Base-by-base conservation (phyloP, 352 stramenopile species). In the Phytophthora syringae region DNA sequence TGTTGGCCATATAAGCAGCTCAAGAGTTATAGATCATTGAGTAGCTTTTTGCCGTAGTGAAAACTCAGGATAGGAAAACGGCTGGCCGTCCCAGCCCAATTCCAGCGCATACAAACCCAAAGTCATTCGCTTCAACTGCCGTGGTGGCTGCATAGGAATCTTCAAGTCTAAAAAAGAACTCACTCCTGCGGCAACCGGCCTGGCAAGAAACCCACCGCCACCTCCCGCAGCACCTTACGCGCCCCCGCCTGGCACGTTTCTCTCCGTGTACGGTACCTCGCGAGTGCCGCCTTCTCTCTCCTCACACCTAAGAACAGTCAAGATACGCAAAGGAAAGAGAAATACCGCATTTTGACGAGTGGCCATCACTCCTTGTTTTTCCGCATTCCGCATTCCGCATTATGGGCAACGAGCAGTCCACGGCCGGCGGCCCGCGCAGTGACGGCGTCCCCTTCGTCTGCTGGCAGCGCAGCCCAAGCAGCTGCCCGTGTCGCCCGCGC, bases 371-470 rank as follows among this genome's bases (percentile, higher is more conserved):
- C 66, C 43, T 67, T 3, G 25, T n/a, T 20, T 28, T 57, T 64
- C 52, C 24, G 25, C 60, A 56, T 52, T 64, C 27, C 20, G 37
- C 55, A 54, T 24, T 48, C 18, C 25, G 20, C 39, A 34, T n/a
- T 27, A 87, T 87, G 79, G 79, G 79, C 52, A 87, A 87, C 68
- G 79, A 87, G 55, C 72, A 87, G 60, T 87, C 79, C 21, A 84
- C 71, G 22, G 60, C 57, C 12, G 63, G 60, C 30, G 60, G 71
- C 18, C 57, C 53, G 3, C 69, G 64, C 42, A 75, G 76, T 64
- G 79, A 86, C 54, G 84, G 84, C 56, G 66, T 90, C n/a, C 84
- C 84, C 6, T 93, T 93, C 64, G 80, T 93, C 32, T 74, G 70
- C 13, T 93, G 84, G 84, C 74, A 74, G 39, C 72, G 61, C 52